Evolutionary conservation across 306 rosid genomes (phyloP).

Genomic region (Ormosia emarginata): DNA sequence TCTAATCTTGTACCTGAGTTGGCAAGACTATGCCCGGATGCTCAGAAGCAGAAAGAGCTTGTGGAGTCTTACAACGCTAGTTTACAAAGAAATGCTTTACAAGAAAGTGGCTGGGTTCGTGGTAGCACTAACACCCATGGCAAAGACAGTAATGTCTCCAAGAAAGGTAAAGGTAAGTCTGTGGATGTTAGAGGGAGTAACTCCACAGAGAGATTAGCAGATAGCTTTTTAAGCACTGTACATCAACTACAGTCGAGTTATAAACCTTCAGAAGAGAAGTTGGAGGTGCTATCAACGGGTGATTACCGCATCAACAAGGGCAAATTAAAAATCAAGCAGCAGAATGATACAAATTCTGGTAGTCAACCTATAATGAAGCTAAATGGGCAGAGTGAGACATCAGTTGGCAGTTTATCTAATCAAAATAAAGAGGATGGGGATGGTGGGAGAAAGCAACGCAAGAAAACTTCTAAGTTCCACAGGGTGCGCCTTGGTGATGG

Average conservation of each 20-base stretch:
- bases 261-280: slow-evolving; percentile 56
- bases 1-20: slow-evolving; percentile 79
- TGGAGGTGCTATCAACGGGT: slow-evolving; percentile 68
- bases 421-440: slow-evolving; percentile 52
- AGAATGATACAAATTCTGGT: slow-evolving; percentile 28
- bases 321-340: slow-evolving; percentile 52
- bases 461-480: slow-evolving; percentile 73
- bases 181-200: slow-evolving; percentile 36
- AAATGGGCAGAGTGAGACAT: slow-evolving; percentile 34
- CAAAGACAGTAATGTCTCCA: slow-evolving; percentile 47
- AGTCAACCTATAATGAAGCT: slow-evolving; percentile 35
- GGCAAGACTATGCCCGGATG: slow-evolving; percentile 84
- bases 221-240: slow-evolving; percentile 59
- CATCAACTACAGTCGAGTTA: slow-evolving; percentile 64
- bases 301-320: slow-evolving; percentile 65
- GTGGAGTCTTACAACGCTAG: slow-evolving; percentile 54
- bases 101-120: slow-evolving; percentile 37
- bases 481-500: slow-evolving; percentile 85
- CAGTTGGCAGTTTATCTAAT: slow-evolving; percentile 41
- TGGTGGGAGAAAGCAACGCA: slow-evolving; percentile 73
- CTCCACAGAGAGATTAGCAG: slow-evolving; percentile 49
- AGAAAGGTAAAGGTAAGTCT: slow-evolving; percentile 73
- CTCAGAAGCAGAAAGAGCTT: slow-evolving; percentile 77
- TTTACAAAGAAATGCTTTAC: slow-evolving; percentile 38
- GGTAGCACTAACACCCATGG: slow-evolving; percentile 8